A percentile compares a stretch with the other conserved stretches of the same genome.
Evolutionary conservation across 176 grass and related monocot genomes (phyloP).

Genomic region (Paspalum notatum): DNA sequence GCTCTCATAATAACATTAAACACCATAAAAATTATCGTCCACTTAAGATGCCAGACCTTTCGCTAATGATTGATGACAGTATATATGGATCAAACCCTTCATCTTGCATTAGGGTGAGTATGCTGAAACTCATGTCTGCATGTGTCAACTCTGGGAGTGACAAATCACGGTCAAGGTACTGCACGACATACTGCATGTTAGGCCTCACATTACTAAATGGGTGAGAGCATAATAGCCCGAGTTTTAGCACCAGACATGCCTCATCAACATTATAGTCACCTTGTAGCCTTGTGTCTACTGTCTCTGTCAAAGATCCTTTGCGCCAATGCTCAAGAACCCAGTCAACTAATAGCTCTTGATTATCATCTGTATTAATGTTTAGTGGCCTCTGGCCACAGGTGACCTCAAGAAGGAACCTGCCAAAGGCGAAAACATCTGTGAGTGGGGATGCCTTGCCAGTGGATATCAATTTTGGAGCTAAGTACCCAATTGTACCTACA

Average conservation of each 20-base stretch:
- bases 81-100: not conserved
- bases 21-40: not conserved
- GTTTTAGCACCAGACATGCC: constrained; percentile 45
- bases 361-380: not conserved
- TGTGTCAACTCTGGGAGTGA: not conserved
- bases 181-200: constrained; percentile 33
- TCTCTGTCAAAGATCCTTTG: not conserved
- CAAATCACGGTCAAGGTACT: constrained; percentile 5
- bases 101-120: constrained; percentile 7
- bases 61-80: not conserved
- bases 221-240: constrained; percentile 48
- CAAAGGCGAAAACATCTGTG: constrained; percentile 54
- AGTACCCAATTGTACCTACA: constrained; percentile 38
- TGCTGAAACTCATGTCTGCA: not conserved
- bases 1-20: too few relatives aligned
- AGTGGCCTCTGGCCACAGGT: constrained; percentile 36
- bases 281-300: constrained; percentile 20
- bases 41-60: not conserved
- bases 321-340: constrained; percentile 37
- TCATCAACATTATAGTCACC: not conserved
- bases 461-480: constrained; percentile 43
- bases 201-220: constrained; percentile 37
- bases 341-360: not conserved
- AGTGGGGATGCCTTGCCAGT: constrained; percentile 34
- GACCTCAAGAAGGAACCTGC: constrained; percentile 47